Evolutionary conservation across 179 eudicot species (phyloP), one percentile per base, ranked within the genome.

Genomic region (Spinacia oleracea): DNA sequence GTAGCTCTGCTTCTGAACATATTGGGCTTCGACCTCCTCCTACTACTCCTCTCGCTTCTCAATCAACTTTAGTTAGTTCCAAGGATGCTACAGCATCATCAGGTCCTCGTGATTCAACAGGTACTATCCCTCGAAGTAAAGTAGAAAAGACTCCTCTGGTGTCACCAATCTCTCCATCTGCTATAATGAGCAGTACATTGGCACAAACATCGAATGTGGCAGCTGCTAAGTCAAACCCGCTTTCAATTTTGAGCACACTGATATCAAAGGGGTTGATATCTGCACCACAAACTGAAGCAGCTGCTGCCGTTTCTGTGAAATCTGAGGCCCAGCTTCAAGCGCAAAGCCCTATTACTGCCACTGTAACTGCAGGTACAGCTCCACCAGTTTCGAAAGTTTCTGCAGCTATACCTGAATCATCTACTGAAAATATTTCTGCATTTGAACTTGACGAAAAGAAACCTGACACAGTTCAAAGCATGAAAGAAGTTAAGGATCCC

Each of bases 181-280:
- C 72, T 34, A 27, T 46, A 55, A 81, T 46, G 60, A 81, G 76
- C 69, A 73, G 72, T 80, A 55, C 75, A 42, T 73, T 83, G 45
- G 75, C 80, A 66, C 87, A 78, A 60, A 79, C 83, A 77, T 81
- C 90, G n/a, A 78, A 79, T 53, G 64, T 38, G 51, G 78, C 65
- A 69, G 78, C 80, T 76, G 76, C 86, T 64, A 75, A 83, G 46
- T 79, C 91, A 51, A 85, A 85, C 80, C 92, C 91, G 23, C 82
- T 90, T 59, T 88, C 98, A 16, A 91, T 96, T 62, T 84, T 96
- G 73, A 91, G 87, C 80, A 80, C 99, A 71, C 85, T 96, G 85
- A 86, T 96, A 68, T 89, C 92, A 10, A 94, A 89, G 77, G 99
- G 99, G 48, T 85, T 96, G 85, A 90, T 96, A 79, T 80, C 92